Evolutionary conservation across 805 yeast genomes (phyloP), one percentile per base, ranked within the genome.

Genomic region (Torulaspora maleeae): DNA sequence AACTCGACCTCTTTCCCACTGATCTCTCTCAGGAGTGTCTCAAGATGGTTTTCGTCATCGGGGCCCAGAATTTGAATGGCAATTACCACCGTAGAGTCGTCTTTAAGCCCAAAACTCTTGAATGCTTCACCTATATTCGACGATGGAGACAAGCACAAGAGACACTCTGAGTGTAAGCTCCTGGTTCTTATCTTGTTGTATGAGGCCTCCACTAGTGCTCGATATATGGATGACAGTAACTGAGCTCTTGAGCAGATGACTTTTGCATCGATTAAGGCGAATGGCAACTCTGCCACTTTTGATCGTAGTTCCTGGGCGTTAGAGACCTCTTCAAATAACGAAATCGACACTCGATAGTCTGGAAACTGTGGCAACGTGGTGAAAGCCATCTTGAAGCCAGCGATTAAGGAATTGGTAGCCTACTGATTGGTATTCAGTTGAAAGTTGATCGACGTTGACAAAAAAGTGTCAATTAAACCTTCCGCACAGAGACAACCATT

Each of bases 101-200:
- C 75, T 42, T 79, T 77, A 13, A 86, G 72, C 9, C 95, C 95
- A 65, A 85, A 84, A 54, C 76, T 72, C 51, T 74, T 77, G 50
- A 86, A 69, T 1, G 88, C 82, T 48, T 86, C 93, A 61, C 73
- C 71, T 32, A 78, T 75, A 58, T 83, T 85, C 53, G 79, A 81
- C 6, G 79, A 74, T 1, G 91, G 87, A 1, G 89, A 78, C 47
- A 87, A 67, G 47, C 80, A 77, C 56, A 82, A 77, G 19, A 86
- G 75, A 32, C 83, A 70, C 56, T 87, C 95, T 0, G 93, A 80
- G 58, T 85, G 84, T 27, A 86, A 54, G 0, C 80, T 74, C 52
- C 75, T 79, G 8, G 95, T 82, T 52, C 81, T 74, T 70, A 78
- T 71, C 38, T 54, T 71, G 11, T 70, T 76, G 29, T 70, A 68